Conservation (phyloP, 2,329 filamentous ascomycete species). For the Daldinia sp. region DNA sequence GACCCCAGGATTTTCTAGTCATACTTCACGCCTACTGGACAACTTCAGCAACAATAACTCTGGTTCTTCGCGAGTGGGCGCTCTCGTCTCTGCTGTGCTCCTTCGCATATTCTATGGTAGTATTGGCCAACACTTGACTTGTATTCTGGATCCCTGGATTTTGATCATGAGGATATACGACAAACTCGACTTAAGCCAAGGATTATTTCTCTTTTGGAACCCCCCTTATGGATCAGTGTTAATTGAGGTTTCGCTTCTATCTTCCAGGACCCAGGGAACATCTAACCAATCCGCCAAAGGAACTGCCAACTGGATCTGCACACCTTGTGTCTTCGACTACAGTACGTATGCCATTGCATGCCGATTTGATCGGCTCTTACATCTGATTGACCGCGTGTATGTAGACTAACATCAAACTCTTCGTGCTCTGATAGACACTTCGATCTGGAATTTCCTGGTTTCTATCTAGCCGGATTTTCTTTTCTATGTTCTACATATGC, state of each 20-base stretch:
- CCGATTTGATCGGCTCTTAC: conserved; percentile 24
- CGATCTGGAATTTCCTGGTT: conserved; percentile 31
- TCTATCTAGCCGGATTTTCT: conserved; percentile 35
- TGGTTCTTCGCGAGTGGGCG: conserved; percentile 24
- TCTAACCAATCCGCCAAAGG: conserved; percentile 15
- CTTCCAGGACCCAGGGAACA: conserved; percentile 21
- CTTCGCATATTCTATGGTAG: conserved; percentile 42
- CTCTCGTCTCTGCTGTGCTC: conserved; percentile 43
- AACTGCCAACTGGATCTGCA: conserved; percentile 24
- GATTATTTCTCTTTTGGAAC: conserved; percentile 23
- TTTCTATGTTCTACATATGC: conserved; percentile 39
- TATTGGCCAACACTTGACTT: conserved; percentile 37
- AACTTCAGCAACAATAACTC: conserved; percentile 23
- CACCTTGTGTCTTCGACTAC: conserved; percentile 27
- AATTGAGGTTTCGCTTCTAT: conserved; percentile 17
- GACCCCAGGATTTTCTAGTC: conserved; percentile 39
- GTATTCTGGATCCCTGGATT: conserved; percentile 17
- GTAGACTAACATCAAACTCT: conserved; percentile 34
- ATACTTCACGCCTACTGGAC: conserved; percentile 16
- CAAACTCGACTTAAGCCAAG: conserved; percentile 21
- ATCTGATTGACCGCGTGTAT: conserved; percentile 30
- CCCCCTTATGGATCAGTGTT: conserved; percentile 16
- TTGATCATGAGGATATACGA: conserved; percentile 30
- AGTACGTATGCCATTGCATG: conserved; percentile 40
- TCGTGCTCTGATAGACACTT: conserved; percentile 32